Percentiles rank a stretch among this genome's conserved stretches.
Conservation (phyloP, 2,329 filamentous ascomycete genomes). For the Aspergillus oerlinghausenensis region DNA sequence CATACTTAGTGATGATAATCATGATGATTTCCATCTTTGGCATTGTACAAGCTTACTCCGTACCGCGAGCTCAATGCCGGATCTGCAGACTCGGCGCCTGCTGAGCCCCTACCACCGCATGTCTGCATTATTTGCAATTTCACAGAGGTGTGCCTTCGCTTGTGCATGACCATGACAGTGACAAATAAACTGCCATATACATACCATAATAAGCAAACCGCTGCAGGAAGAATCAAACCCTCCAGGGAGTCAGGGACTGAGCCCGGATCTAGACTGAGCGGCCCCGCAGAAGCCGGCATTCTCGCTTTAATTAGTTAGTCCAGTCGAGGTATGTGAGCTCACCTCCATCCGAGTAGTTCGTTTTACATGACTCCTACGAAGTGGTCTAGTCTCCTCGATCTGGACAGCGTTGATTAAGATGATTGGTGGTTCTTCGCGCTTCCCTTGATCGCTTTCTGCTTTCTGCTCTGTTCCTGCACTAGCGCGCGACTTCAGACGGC, state of each 20-base stretch:
- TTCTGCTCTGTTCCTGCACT: conserved; percentile 18
- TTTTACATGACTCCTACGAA: background rate
- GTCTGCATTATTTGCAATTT: background rate
- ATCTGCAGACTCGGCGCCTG: background rate
- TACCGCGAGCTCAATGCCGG: too few species aligned
- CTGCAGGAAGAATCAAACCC: background rate
- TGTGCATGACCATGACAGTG: background rate
- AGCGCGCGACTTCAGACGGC: conserved; percentile 4
- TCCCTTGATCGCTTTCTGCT: background rate
- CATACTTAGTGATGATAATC: background rate
- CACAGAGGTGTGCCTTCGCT: background rate
- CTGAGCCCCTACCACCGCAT: background rate
- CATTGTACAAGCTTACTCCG: background rate
- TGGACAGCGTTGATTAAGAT: background rate
- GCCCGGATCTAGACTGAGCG: background rate
- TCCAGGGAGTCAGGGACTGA: background rate
- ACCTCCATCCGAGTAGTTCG: background rate
- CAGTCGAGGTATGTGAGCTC: background rate
- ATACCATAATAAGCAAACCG: background rate
- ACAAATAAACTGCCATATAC: background rate
- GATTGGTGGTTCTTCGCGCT: conserved; percentile 2
- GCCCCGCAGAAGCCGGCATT: conserved; percentile 4
- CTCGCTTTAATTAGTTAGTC: background rate
- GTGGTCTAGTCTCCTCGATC: background rate
- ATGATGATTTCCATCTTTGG: background rate